Conservation (phyloP, 2,329 filamentous ascomycete genomes). For the Fusarium neocosmosporiellum region DNA sequence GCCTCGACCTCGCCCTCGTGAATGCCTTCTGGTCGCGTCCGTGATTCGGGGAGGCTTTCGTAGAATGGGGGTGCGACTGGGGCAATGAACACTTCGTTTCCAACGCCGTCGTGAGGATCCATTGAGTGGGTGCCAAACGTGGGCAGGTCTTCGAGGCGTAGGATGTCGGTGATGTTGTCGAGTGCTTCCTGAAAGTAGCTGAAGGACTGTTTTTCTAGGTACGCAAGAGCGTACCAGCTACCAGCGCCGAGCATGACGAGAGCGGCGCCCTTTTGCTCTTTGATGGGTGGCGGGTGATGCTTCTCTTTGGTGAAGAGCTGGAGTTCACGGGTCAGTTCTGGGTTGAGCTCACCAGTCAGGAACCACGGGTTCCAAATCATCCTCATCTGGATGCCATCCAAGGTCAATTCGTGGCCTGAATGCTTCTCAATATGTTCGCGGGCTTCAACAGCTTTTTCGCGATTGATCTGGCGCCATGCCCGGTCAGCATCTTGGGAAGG, state of each 20-base stretch:
- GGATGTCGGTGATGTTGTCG: conserved; percentile 39
- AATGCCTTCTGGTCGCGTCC: conserved; percentile 34
- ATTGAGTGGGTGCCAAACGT: conserved; percentile 34
- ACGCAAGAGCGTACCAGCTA: conserved; percentile 37
- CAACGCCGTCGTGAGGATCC: conserved; percentile 41
- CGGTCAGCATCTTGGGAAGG: not conserved
- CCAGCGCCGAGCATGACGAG: conserved; percentile 43
- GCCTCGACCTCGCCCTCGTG: conserved; percentile 39
- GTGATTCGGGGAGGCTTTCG: conserved; percentile 16
- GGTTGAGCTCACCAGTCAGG: conserved; percentile 53
- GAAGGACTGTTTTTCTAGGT: conserved; percentile 18
- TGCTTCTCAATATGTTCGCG: conserved; percentile 22
- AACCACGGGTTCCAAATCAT: conserved; percentile 74
- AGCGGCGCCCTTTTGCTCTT: conserved; percentile 34
- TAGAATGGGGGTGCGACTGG: conserved; percentile 43
- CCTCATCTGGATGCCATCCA: conserved; percentile 59
- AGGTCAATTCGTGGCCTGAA: conserved; percentile 49
- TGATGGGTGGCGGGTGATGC: conserved; percentile 16
- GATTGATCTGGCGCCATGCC: conserved; percentile 32
- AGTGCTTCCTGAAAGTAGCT: conserved; percentile 30
- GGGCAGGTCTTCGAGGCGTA: conserved; percentile 34
- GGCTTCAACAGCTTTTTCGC: conserved; percentile 24
- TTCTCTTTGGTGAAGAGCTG: conserved; percentile 36
- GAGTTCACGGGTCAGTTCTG: conserved; percentile 36
- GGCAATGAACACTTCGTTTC: conserved; percentile 45